These are phyloP conservation scores for Fraxinus baroniana DNA, from an alignment of 305 asterid species.

Conservation along the genomic window DNA sequence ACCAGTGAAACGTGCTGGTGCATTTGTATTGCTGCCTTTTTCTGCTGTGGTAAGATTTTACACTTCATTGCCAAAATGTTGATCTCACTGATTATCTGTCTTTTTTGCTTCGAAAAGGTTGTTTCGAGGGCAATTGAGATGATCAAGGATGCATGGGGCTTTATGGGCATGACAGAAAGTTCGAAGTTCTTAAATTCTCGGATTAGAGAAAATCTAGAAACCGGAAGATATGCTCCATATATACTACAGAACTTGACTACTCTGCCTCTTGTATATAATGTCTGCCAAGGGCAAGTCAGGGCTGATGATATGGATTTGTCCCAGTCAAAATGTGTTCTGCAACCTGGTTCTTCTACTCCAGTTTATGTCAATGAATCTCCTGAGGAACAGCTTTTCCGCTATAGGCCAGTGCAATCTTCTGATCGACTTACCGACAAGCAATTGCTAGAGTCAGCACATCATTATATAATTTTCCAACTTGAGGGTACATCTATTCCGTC, in stretches of 20 bases:
- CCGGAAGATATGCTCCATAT: slow-evolving; percentile 81
- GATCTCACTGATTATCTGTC: slow-evolving; percentile 24
- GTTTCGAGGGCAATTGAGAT: slow-evolving; percentile 64
- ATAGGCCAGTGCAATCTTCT: slow-evolving; percentile 62
- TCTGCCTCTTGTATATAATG: slow-evolving; percentile 63
- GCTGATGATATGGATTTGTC: slow-evolving; percentile 55
- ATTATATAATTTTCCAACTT: slow-evolving; percentile 73
- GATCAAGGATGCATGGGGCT: slow-evolving; percentile 61
- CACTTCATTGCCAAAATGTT: slow-evolving; percentile 13
- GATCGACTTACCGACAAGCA: slow-evolving; percentile 66
- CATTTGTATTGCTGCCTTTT: neutral
- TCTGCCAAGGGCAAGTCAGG: slow-evolving; percentile 52
- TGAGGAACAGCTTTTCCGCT: slow-evolving; percentile 62
- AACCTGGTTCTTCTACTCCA: slow-evolving; percentile 76
- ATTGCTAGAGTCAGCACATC: slow-evolving; percentile 63
- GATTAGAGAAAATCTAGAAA: slow-evolving; percentile 45
- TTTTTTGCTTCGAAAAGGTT: slow-evolving; percentile 50
- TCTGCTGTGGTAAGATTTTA: slow-evolving; percentile 1
- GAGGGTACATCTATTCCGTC: slow-evolving; percentile 86
- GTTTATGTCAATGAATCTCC: slow-evolving; percentile 74
- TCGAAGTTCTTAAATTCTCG: slow-evolving; percentile 41
- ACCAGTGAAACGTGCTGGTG: neutral
- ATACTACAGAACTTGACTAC: slow-evolving; percentile 85
- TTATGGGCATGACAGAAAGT: slow-evolving; percentile 41
- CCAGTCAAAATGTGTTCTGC: slow-evolving; percentile 56